Evolutionary conservation across 371 early-diverging fungal species (phyloP).

Genomic region (Mortierella sp.): DNA sequence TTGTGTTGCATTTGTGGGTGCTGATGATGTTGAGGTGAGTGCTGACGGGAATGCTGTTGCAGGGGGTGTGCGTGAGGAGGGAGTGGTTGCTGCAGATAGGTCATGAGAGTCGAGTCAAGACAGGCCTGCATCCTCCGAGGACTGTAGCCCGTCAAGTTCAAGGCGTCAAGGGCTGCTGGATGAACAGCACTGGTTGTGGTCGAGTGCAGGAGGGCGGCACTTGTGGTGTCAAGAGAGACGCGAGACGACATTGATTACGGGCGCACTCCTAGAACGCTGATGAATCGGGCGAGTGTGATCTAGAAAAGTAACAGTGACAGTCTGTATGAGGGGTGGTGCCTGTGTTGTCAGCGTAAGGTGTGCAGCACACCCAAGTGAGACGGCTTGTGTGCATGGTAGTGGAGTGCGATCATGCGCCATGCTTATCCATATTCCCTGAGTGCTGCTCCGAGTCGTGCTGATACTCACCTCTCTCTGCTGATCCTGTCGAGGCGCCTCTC

Average conservation of each 20-base stretch:
- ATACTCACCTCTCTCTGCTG: too few relatives aligned
- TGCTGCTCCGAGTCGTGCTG: too few relatives aligned
- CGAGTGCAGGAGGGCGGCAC: slow-evolving; percentile 21
- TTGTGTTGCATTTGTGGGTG: too few relatives aligned
- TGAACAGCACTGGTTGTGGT: slow-evolving; percentile 15
- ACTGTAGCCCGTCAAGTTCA: slow-evolving; percentile 34
- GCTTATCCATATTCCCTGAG: too few relatives aligned
- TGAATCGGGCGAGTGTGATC: slow-evolving; percentile 1
- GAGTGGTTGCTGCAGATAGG: slow-evolving; percentile 27
- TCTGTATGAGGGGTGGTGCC: too few relatives aligned
- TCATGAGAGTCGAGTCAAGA: slow-evolving; percentile 39
- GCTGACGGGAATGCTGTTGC: too few relatives aligned
- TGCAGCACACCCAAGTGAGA: too few relatives aligned
- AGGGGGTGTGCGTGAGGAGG: slow-evolving; percentile 3
- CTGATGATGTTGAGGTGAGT: too few relatives aligned
- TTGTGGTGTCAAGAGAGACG: slow-evolving; percentile 16
- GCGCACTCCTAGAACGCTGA: not conserved
- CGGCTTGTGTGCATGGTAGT: too few relatives aligned
- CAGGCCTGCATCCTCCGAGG: slow-evolving; percentile 31
- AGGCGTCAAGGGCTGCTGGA: slow-evolving; percentile 18
- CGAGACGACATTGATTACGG: slow-evolving; percentile 20
- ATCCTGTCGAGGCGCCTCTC: too few relatives aligned
- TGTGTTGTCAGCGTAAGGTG: too few relatives aligned
- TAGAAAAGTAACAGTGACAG: slow-evolving; percentile 2
- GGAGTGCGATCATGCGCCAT: too few relatives aligned